phyloP scores from a whole-genome alignment of 129 eudicot species.

The Artemisia tridentata region DNA sequence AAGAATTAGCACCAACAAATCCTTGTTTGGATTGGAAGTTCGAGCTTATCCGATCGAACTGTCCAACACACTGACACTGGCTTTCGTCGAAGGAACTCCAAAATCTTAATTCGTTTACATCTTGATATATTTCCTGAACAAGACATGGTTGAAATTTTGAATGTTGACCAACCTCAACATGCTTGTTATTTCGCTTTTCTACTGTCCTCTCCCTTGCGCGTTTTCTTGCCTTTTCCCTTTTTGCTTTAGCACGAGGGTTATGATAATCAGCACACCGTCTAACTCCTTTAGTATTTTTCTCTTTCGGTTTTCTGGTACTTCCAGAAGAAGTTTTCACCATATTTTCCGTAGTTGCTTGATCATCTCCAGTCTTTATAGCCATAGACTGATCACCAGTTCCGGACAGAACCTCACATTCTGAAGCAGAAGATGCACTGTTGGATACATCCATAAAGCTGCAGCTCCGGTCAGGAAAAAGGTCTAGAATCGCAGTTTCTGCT shows the following conservation, averaged over 20 bases:
- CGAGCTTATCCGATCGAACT: constrained; percentile 10
- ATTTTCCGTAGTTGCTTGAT: constrained; percentile 1
- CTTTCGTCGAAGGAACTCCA: constrained; percentile 29
- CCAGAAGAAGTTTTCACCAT: constrained; percentile 13
- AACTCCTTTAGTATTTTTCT: constrained; percentile 19
- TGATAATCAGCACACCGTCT: constrained; percentile 38
- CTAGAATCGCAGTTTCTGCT: constrained; percentile 51
- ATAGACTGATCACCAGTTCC: constrained; percentile 35
- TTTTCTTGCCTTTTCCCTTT: constrained; percentile 62
- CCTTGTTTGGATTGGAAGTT: constrained; percentile 24
- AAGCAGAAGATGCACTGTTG: constrained; percentile 41
- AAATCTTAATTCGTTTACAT: constrained; percentile 25
- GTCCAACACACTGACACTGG: constrained; percentile 1
- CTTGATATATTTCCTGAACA: constrained; percentile 23
- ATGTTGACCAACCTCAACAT: constrained; percentile 19
- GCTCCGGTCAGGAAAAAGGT: constrained; percentile 31
- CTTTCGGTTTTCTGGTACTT: constrained; percentile 26
- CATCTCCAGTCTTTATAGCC: constrained; percentile 17
- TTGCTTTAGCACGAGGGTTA: constrained; percentile 47
- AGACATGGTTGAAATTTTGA: constrained; percentile 13
- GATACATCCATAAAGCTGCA: constrained; percentile 31
- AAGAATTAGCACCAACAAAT: constrained; percentile 32
- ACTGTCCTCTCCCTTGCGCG: constrained; percentile 75
- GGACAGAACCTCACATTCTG: constrained; percentile 54
- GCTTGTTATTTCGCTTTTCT: constrained; percentile 32